These are phyloP conservation scores for Raphanus hybrid DNA, from an alignment of 441 rosid species.

Conservation along the genomic window DNA sequence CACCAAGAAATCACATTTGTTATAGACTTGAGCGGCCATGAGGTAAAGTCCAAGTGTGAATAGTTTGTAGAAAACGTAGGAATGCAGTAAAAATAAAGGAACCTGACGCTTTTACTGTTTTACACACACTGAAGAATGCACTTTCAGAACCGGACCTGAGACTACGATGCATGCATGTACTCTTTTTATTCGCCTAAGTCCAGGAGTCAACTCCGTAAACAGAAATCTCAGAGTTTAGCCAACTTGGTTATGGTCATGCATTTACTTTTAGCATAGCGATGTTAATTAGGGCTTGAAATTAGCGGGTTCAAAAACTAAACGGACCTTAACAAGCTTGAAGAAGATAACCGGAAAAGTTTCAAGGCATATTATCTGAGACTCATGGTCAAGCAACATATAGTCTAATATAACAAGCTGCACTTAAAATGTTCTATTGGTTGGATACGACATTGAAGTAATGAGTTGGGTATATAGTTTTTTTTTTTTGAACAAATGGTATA, in stretches of 20 bases:
- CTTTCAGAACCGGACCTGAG: background rate
- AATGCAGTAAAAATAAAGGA: background rate
- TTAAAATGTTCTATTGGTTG: background rate
- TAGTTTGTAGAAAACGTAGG: background rate
- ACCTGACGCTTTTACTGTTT: background rate
- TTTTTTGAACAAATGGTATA: background rate
- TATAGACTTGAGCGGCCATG: conserved; percentile 1
- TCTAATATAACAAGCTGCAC: conserved; percentile 84
- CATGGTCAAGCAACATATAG: conserved; percentile 78
- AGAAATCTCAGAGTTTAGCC: too few species aligned
- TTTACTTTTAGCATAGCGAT: too few species aligned
- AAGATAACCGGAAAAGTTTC: too few species aligned
- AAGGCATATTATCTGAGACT: conserved; percentile 24
- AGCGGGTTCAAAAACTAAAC: too few species aligned
- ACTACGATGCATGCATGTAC: background rate
- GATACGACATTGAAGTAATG: background rate
- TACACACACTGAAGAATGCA: background rate
- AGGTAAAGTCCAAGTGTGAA: background rate
- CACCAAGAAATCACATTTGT: background rate
- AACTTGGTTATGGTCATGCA: too few species aligned
- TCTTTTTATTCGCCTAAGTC: too few species aligned
- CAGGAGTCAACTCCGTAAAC: too few species aligned
- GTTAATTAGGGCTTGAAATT: too few species aligned
- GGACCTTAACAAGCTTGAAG: too few species aligned
- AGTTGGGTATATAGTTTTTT: background rate